phyloP scores from a whole-genome alignment of 257 asterid genomes.

The Voacanga thouarsii region DNA sequence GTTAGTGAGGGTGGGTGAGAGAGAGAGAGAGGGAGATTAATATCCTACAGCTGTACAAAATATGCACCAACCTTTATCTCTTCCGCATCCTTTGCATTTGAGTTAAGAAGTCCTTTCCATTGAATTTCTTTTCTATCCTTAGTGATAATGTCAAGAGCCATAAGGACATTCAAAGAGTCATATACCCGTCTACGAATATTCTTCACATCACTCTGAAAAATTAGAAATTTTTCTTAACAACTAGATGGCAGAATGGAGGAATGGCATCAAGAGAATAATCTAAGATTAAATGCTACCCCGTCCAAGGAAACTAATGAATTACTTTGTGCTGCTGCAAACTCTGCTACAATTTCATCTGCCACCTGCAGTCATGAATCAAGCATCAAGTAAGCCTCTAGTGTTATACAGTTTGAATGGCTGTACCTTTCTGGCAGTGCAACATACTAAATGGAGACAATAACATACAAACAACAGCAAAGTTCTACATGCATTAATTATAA shows the following conservation, averaged over 20 bases:
- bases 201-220: slow-evolving; percentile 24
- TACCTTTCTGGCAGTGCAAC: neutral
- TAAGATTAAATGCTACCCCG: slow-evolving; percentile 11
- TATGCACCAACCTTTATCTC: slow-evolving; percentile 20
- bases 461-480: neutral
- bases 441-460: neutral
- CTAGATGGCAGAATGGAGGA: neutral
- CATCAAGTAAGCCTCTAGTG: neutral
- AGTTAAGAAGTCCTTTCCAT: slow-evolving; percentile 23
- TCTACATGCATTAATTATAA: neutral
- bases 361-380: slow-evolving; percentile 17
- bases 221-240: neutral
- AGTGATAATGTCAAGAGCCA: slow-evolving; percentile 23
- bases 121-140: slow-evolving; percentile 21
- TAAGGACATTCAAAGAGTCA: slow-evolving; percentile 25
- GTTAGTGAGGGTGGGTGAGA: neutral
- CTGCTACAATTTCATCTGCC: slow-evolving; percentile 24
- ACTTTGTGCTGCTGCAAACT: slow-evolving; percentile 10
- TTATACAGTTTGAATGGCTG: neutral
- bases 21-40: neutral
- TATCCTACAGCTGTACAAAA: neutral
- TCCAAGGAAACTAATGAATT: slow-evolving; percentile 13
- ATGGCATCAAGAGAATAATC: neutral
- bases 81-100: slow-evolving; percentile 13
- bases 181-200: slow-evolving; percentile 25